Base-by-base conservation (phyloP, 768 basidiomycete species). In the Termitomyces sp. region DNA sequence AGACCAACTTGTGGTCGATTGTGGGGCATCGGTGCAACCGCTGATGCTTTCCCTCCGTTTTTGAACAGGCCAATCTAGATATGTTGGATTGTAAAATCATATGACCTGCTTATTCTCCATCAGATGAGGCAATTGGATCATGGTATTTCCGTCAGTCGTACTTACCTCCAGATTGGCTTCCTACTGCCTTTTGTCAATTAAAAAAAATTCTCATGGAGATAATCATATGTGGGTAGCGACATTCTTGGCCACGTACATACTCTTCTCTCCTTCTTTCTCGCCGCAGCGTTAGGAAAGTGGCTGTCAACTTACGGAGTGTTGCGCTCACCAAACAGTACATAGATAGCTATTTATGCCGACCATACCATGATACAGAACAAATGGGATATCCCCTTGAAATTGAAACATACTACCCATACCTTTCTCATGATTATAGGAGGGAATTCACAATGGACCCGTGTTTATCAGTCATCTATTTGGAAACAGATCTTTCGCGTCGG, bases 391-490 rank as follows among this genome's bases (percentile, higher is more conserved):
- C 20, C 7, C 10, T n/a, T 50, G 33, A 8, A 52, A 18, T 38
- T 18, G 36, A 38, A 23, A 23, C 23, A 23, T 28, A 23, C 18
- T 36, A 38, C 16, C 13, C 5, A 41, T 41, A 40, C 40, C 40
- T 41, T 4, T 41, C 40, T 41, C 9, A 43, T 43, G 9, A n/a
- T 20, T 38, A 38, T 40, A 40, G 38, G 16, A 41, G 40, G 14
- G 14, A 41, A 18, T 40, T 40, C 16, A 13, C 49, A 38, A 48
- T 40, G 38, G 33, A 33, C 56, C n/a, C 40, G 18, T 61, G 38
- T 20, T 50, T 58, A 32, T 53, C 33, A 26, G 20, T 32, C n/a
- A 47, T 32, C n/a, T 58, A n/a, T 61, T 53, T 57, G 30, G 52
- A 53, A 57, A 57, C 48, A 20, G 16, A 33, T 49, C 46, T 38